Evolutionary conservation across 2,329 filamentous ascomycete species (phyloP).

Genomic region (Fusarium anguioides): DNA sequence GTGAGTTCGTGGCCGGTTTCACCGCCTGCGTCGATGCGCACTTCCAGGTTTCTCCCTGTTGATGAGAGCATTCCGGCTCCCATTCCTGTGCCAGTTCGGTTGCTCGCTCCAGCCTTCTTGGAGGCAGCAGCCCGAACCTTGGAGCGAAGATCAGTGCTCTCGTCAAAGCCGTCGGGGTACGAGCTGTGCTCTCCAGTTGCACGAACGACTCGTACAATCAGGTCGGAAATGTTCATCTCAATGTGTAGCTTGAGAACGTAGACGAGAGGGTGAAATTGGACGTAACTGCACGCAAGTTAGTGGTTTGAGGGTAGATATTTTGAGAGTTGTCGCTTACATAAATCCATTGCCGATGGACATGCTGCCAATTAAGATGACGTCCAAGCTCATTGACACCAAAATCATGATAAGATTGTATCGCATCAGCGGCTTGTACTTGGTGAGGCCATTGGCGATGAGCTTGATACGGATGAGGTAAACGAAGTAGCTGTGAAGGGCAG

Average conservation of each 20-base stretch:
- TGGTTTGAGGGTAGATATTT: rapidly evolving
- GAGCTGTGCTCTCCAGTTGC: slow-evolving; percentile 40
- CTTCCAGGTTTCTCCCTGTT: slow-evolving; percentile 23
- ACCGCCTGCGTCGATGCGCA: slow-evolving; percentile 21
- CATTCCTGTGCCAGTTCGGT: neutral
- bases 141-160: slow-evolving; percentile 32
- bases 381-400: slow-evolving; percentile 41
- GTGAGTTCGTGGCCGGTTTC: neutral
- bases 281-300: slow-evolving; percentile 27
- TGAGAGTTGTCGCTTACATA: slow-evolving; percentile 16
- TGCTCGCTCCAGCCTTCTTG: neutral
- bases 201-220: slow-evolving; percentile 41
- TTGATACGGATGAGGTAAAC: slow-evolving; percentile 59
- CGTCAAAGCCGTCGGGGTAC: slow-evolving; percentile 15
- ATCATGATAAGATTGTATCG: slow-evolving; percentile 46
- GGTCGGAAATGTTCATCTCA: slow-evolving; percentile 41
- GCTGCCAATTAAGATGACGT: slow-evolving; percentile 41
- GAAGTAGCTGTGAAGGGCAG: slow-evolving; percentile 49
- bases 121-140: slow-evolving; percentile 8
- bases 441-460: slow-evolving; percentile 53
- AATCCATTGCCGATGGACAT: slow-evolving; percentile 42
- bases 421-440: slow-evolving; percentile 60
- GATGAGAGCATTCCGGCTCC: slow-evolving; percentile 11
- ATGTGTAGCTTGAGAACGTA: slow-evolving; percentile 44
- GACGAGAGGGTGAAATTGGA: slow-evolving; percentile 43